These are phyloP conservation scores for Nicotiana paniculata DNA, from an alignment of 257 asterid species.

Conservation along the genomic window DNA sequence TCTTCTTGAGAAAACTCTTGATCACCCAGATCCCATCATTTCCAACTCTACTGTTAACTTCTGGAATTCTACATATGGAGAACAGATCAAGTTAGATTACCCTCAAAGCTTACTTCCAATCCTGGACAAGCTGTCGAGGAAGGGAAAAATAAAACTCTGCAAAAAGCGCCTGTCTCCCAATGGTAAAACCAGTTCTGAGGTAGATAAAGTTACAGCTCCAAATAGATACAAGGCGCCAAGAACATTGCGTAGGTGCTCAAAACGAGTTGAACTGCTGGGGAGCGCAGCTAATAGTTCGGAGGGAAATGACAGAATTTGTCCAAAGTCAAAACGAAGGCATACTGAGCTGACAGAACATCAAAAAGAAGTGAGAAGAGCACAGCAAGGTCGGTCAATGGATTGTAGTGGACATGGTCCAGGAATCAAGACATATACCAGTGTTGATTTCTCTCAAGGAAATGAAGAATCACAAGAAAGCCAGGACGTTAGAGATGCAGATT, in stretches of 20 bases:
- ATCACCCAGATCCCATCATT: conserved; percentile 54
- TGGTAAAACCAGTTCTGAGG: neutral
- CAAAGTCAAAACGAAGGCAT: conserved; percentile 40
- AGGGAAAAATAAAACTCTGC: conserved; percentile 45
- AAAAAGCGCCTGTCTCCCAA: conserved; percentile 18
- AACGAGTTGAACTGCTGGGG: conserved; percentile 52
- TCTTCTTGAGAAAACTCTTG: conserved; percentile 58
- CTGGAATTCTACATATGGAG: conserved; percentile 71
- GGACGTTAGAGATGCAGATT: conserved; percentile 33
- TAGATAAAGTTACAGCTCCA: conserved; percentile 13
- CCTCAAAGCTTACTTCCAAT: conserved; percentile 54
- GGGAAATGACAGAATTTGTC: conserved; percentile 3
- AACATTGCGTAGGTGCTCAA: conserved; percentile 48
- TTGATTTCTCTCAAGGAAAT: conserved; percentile 70
- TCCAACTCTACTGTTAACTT: conserved; percentile 45
- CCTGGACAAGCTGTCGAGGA: conserved; percentile 61
- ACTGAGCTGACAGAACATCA: conserved; percentile 69
- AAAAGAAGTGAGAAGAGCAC: conserved; percentile 78
- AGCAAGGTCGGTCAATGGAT: conserved; percentile 59
- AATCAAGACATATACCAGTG: conserved; percentile 51
- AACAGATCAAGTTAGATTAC: conserved; percentile 46
- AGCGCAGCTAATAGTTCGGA: conserved; percentile 14
- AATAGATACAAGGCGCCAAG: conserved; percentile 24
- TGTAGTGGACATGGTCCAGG: conserved; percentile 77
- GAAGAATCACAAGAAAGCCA: conserved; percentile 77